phyloP scores from a whole-genome alignment of 2,329 filamentous ascomycete species.

The Clarireedia sp. region DNA sequence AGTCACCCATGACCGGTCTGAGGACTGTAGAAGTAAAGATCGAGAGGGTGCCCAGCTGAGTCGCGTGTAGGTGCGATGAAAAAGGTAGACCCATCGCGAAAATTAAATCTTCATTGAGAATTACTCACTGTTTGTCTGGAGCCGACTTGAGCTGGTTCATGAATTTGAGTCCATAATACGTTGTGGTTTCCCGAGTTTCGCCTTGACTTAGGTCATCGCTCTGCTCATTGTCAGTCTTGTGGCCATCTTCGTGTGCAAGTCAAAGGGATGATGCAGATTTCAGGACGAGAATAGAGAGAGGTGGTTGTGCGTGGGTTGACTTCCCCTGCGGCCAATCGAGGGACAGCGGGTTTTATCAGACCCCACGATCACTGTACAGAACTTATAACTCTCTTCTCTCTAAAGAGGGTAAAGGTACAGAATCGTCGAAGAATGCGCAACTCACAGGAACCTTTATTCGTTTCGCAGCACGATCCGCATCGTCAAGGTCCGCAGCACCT shows the following conservation, averaged over 20 bases:
- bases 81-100: background rate
- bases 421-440: constrained; percentile 20
- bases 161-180: constrained; percentile 63
- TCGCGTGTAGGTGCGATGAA: background rate
- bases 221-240: constrained; percentile 26
- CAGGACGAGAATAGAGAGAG: background rate
- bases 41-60: background rate
- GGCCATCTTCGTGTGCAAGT: constrained; percentile 6
- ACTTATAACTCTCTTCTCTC: constrained; percentile 9
- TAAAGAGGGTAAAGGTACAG: background rate
- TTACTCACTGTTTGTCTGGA: constrained; percentile 69
- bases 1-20: background rate
- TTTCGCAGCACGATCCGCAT: constrained; percentile 48
- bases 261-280: background rate
- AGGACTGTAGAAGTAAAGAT: background rate
- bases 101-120: background rate
- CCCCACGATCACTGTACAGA: constrained; percentile 6
- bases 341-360: constrained; percentile 10
- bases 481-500: constrained; percentile 37
- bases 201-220: constrained; percentile 19
- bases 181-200: constrained; percentile 63
- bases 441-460: constrained; percentile 51
- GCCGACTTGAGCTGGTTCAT: constrained; percentile 68
- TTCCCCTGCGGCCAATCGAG: constrained; percentile 19
- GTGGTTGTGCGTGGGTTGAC: constrained; percentile 15